Conservation (phyloP, 169 alveolate species). For the Blepharisma undulans region DNA sequence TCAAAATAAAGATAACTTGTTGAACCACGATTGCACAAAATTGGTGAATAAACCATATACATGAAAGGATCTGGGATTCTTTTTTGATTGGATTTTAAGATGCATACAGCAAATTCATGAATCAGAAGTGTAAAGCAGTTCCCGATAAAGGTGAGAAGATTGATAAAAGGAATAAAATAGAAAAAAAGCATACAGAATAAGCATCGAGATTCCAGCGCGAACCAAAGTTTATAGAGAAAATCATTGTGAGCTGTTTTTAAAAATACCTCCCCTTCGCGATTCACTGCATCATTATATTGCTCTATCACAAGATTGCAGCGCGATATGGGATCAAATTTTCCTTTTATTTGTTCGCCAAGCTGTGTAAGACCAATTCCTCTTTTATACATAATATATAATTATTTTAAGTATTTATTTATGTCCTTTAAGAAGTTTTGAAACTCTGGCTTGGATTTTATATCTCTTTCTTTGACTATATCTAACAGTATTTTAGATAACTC, state of each 20-base stretch:
- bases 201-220: not conserved
- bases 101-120: constrained; percentile 19
- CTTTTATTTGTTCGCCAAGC: constrained; percentile 14
- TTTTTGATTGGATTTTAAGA: not conserved
- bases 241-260: constrained; percentile 6
- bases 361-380: not conserved
- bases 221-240: not conserved
- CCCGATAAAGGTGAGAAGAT: not conserved
- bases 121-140: not conserved
- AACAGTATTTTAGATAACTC: not conserved
- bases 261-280: not conserved
- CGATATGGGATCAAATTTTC: constrained; percentile 13
- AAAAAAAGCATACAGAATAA: not conserved
- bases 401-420: not conserved
- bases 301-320: constrained; percentile 5
- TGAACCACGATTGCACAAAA: not conserved
- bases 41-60: constrained; percentile 9
- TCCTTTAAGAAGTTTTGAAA: not conserved
- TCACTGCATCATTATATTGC: constrained; percentile 4
- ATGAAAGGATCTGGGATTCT: constrained; percentile 26
- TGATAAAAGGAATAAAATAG: constrained; percentile 4
- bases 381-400: not conserved
- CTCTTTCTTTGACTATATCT: not conserved
- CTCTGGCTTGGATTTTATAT: not conserved
- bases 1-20: constrained; percentile 16